A percentile compares a stretch with the other conserved stretches of the same genome.
These are phyloP conservation scores for Fonsecaea multimorphosa DNA, from an alignment of 2,329 filamentous ascomycete genomes.

Conservation along the genomic window DNA sequence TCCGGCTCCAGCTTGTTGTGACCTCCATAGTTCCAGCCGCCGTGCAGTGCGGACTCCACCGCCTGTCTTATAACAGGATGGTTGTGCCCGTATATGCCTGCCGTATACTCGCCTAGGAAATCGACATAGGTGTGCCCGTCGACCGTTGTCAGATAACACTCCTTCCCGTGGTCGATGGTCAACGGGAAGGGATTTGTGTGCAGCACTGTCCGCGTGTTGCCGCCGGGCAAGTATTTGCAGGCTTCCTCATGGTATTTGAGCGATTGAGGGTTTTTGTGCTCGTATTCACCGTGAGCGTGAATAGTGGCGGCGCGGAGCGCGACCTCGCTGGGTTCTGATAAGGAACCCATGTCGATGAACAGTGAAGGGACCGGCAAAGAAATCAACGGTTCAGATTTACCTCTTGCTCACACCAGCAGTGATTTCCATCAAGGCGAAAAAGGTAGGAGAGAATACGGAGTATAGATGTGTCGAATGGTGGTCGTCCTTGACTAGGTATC, in stretches of 20 bases:
- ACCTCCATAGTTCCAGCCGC: conserved; percentile 63
- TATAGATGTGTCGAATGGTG: neutral
- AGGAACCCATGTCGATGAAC: conserved; percentile 29
- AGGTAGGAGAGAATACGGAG: neutral
- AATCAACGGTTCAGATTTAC: neutral
- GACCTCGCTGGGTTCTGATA: conserved; percentile 9
- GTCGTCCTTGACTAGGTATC: neutral
- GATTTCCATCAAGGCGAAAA: neutral
- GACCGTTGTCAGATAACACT: conserved; percentile 43
- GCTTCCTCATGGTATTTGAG: conserved; percentile 36
- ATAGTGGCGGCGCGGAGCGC: conserved; percentile 24
- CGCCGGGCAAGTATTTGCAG: conserved; percentile 41
- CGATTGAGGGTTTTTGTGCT: conserved; percentile 22
- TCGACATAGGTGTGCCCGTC: conserved; percentile 59
- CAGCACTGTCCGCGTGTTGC: conserved; percentile 44
- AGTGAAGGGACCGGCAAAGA: neutral
- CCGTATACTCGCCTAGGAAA: conserved; percentile 68
- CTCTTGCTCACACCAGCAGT: neutral
- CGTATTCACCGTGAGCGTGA: conserved; percentile 26
- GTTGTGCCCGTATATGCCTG: conserved; percentile 70
- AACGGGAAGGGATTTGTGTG: conserved; percentile 45
- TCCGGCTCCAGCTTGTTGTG: conserved; percentile 59
- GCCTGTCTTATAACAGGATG: conserved; percentile 60
- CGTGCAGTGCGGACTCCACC: conserved; percentile 53
- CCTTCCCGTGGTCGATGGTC: conserved; percentile 42